These are phyloP conservation scores for Neurospora sp. DNA, from an alignment of 2,329 filamentous ascomycete genomes.

Conservation along the genomic window DNA sequence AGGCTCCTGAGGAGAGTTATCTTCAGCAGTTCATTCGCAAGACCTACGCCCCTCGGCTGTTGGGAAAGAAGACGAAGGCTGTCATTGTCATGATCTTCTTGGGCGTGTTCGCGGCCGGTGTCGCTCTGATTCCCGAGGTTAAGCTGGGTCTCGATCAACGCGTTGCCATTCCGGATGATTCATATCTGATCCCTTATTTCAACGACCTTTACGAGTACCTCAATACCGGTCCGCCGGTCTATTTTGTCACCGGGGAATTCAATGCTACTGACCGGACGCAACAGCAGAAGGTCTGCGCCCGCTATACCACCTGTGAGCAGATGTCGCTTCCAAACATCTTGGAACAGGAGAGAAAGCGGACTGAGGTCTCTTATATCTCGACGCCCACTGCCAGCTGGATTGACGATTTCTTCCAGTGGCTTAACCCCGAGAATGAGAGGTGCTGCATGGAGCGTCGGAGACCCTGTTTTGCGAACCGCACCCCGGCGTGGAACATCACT, in stretches of 20 bases:
- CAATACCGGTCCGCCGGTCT: conserved; percentile 83
- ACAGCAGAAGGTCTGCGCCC: conserved; percentile 81
- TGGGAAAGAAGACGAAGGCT: conserved; percentile 72
- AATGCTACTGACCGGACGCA: conserved; percentile 66
- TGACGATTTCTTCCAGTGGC: conserved; percentile 91
- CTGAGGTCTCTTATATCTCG: conserved; percentile 78
- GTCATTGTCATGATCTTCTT: conserved; percentile 71
- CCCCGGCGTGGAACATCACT: conserved; percentile 81
- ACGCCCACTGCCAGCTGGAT: conserved; percentile 90
- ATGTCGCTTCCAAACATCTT: conserved; percentile 81
- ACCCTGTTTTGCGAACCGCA: conserved; percentile 68
- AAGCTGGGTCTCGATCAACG: conserved; percentile 87
- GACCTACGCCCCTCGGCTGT: conserved; percentile 70
- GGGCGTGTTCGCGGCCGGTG: conserved; percentile 72
- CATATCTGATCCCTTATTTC: conserved; percentile 93
- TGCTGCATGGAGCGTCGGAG: conserved; percentile 62
- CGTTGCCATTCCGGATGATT: conserved; percentile 85
- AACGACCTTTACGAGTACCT: conserved; percentile 93
- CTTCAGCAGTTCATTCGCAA: conserved; percentile 86
- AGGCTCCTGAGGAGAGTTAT: conserved; percentile 71
- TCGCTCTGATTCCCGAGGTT: conserved; percentile 77
- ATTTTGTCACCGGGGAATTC: conserved; percentile 79
- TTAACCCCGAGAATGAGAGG: conserved; percentile 73
- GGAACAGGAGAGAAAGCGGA: conserved; percentile 86
- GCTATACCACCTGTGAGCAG: conserved; percentile 79